Base-by-base conservation (phyloP, 2,329 filamentous ascomycete species). In the Karstenula rhodostoma region DNA sequence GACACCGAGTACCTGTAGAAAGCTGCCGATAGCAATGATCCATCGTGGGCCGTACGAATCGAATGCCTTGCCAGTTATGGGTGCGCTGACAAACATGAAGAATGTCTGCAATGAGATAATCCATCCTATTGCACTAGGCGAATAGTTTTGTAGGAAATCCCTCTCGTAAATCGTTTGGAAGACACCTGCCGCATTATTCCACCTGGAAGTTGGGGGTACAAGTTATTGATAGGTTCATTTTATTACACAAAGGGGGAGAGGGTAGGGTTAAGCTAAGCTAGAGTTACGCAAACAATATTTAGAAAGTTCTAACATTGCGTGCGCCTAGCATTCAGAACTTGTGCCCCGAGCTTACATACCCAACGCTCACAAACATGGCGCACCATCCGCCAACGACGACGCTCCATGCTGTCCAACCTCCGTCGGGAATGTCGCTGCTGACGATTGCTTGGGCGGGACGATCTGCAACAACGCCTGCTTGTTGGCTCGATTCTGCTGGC, bases 141-240 rank as follows among this genome's bases (percentile, higher is more conserved):
- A 43, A 22, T 54, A 54, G 15, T 33, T 22, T 5, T 17, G 37
- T 8, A 54, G 51, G 9, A 32, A 22, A 23, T 43, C n/a, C 15
- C 25, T 54, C 19, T 54, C 23, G 50, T 53, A 54, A 15, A 43
- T 32, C 15, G 35, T 44, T 54, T 54, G 37, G 25, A 54, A 54
- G 6, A 54, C 51, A 9, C 51, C 51, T 3, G 37, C 37, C 3
- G 37, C 27, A 17, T 54, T 54, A 17, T 43, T 54, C 51, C 51
- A 54, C 0, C n/a, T n/a, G n/a, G n/a, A n/a, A n/a, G n/a, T n/a
- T n/a, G n/a, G n/a, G n/a, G n/a, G n/a, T n/a, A n/a, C n/a, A n/a
- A n/a, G n/a, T n/a, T n/a, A n/a, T n/a, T n/a, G n/a, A n/a, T n/a
- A n/a, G n/a, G n/a, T n/a, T n/a, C n/a, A n/a, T n/a, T n/a, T n/a